Evolutionary conservation across 225 moss, liverwort and hornwort species (phyloP).

Genomic region (Sphagnum contortum): DNA sequence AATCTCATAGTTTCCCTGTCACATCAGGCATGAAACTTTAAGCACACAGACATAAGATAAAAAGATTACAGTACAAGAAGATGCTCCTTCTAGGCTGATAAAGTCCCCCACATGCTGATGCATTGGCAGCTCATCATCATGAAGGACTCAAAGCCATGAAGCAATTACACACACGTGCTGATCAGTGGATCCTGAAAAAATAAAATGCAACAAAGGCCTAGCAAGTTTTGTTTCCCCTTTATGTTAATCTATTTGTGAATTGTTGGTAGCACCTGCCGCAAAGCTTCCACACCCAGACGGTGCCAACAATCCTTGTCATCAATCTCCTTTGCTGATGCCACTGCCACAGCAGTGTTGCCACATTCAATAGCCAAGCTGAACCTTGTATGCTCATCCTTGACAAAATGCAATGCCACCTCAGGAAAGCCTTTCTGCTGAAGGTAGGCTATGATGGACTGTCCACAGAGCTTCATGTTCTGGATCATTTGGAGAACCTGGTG

Average conservation of each 20-base stretch:
- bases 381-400: constrained; percentile 94
- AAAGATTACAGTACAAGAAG: not conserved
- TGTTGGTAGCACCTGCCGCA: constrained; percentile 49
- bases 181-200: not conserved
- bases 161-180: not conserved
- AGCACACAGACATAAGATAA: no score
- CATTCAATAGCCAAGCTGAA: constrained; percentile 94
- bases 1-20: constrained; percentile 80
- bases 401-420: constrained; percentile 94
- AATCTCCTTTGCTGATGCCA: constrained; percentile 96
- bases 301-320: constrained; percentile 98
- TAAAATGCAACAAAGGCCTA: not conserved
- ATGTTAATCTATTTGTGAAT: not conserved
- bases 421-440: constrained; percentile 97
- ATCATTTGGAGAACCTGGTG: constrained; percentile 85
- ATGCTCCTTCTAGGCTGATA: not conserved
- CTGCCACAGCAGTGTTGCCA: constrained; percentile 94
- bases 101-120: not conserved
- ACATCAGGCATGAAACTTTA: no score
- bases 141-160: not conserved
- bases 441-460: constrained; percentile 97
- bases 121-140: not conserved
- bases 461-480: constrained; percentile 88
- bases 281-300: constrained; percentile 90
- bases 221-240: not conserved